Evolutionary conservation across 1,284 basidiomycete species (phyloP), one percentile per base, ranked within the genome.

Genomic region (Heterobasidion occidentale): DNA sequence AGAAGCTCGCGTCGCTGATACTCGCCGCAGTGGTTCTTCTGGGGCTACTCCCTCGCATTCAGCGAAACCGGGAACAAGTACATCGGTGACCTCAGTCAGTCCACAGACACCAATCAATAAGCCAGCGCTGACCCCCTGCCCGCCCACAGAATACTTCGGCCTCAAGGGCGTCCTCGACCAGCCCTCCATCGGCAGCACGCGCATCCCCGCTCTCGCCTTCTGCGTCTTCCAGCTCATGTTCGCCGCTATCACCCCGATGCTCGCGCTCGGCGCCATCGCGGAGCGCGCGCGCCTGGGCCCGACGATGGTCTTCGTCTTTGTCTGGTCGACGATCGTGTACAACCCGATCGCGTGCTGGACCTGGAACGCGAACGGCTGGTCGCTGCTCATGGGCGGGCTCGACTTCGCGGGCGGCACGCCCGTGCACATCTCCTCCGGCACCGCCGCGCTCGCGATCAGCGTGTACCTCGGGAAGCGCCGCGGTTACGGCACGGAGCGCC

Each of bases 331-430:
- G 3, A 72, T 98, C 60, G 94, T 97, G 36, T 98, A 98, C 73
- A 90, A 93, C 67, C 92, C 92, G 8, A 90, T 95, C 63, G 92
- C 92, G 0, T 90, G 86, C 74, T 96, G 94, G 94, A 94, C 94
- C 0, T 98, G 95, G 94, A 94, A 92, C 71, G 60, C 82, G 47
- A 83, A 86, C 57, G 95, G 95, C 27, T 98, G 95, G 95, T 85
- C 85, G 1, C 84, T 76, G 68, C 63, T 78, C 33, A 73, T 92
- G 53, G 92, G 92, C 9, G 90, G 88, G 46, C 87, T 94, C 62
- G 93, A 95, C 70, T 95, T 94, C 62, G 94, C 95, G n/a, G 95
- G 95, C 51, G 95, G 95, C 60, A 94, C 93, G 12, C 94, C 95
- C 47, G 94, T 98, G 51, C 94, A 97, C 70, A 94, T 97, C 64